Evolutionary conservation across 1,139 yeast genomes (phyloP).

Genomic region (Yamadazyma atmosphaerica): DNA sequence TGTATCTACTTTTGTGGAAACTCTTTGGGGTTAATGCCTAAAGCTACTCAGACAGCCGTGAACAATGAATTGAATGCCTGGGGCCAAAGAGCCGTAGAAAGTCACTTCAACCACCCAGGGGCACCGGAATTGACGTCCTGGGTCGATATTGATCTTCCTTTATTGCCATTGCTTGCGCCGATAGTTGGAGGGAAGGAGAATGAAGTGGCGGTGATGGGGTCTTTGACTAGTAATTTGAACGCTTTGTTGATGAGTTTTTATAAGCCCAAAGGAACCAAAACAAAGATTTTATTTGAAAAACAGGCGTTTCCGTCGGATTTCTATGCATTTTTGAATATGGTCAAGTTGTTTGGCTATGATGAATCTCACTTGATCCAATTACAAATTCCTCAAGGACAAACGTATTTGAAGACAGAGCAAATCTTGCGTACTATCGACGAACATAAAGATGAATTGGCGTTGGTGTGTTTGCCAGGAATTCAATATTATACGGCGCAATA

Average conservation of each 20-base stretch:
- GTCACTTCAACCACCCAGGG: conserved; percentile 74
- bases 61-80: conserved; percentile 75
- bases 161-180: conserved; percentile 65
- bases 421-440: conserved; percentile 57
- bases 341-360: conserved; percentile 58
- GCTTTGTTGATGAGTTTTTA: conserved; percentile 73
- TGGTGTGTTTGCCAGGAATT: conserved; percentile 82
- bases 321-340: conserved; percentile 81
- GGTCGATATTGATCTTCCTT: conserved; percentile 82
- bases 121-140: conserved; percentile 54
- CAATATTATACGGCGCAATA: conserved; percentile 92
- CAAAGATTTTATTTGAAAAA: conserved; percentile 78
- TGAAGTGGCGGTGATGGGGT: conserved; percentile 88
- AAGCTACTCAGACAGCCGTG: conserved; percentile 55
- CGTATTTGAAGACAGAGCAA: conserved; percentile 60
- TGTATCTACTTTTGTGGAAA: conserved; percentile 81
- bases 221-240: conserved; percentile 80
- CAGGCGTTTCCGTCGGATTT: conserved; percentile 92
- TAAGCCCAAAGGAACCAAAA: conserved; percentile 56
- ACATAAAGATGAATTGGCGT: conserved; percentile 63
- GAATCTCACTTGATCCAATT: conserved; percentile 66
- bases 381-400: conserved; percentile 56
- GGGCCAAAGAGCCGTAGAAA: conserved; percentile 76
- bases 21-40: conserved; percentile 89
- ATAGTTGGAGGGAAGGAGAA: conserved; percentile 70